Evolutionary conservation across 345 rosid genomes (phyloP), one percentile per base, ranked within the genome.

Genomic region (Brassica incana): DNA sequence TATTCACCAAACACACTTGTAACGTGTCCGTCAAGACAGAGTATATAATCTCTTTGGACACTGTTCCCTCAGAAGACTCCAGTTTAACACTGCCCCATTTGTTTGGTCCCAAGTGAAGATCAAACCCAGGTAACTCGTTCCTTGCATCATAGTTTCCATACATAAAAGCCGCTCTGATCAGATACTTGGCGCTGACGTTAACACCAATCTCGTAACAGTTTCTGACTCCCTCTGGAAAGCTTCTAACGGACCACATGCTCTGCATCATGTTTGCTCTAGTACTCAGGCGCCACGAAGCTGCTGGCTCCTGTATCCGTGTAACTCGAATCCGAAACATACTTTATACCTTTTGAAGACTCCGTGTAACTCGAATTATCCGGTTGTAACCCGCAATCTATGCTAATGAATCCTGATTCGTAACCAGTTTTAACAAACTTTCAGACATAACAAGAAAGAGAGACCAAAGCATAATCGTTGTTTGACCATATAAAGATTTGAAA

Each of bases 1-100:
- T 88, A 35, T 92, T 89, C 12, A 88, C 89, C 5, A 89, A 72
- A 83, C 97, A 90, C 33, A 90, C 79, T 64, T 85, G 74, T 32
- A 87, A 29, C 16, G 81, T 66, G 5, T 86, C 81, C 40, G 79
- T 75, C 16, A 65, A 29, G 1, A 77, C 85, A 27, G 52, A 29
- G 67, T 88, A 77, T 25, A 92, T 75, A n/a, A 89, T 84, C 65
- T 88, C 93, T 25, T 2, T 0, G 7, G n/a, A 27, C 0, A 20
- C 3, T 9, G 0, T 8, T 9, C 0, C 11, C 0, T 73, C 33
- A 23, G 79, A 68, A 74, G 85, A 72, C 33, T 7, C 58, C 2
- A 85, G 9, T 43, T 8, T 60, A 38, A 87, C 67, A 3, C 83
- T 80, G 27, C 0, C 64, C 92, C 92, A 92, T 3, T 68, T 67